Evolutionary conservation across 805 yeast genomes (phyloP), one percentile per base, ranked within the genome.

Genomic region (Yarrowia sp.): DNA sequence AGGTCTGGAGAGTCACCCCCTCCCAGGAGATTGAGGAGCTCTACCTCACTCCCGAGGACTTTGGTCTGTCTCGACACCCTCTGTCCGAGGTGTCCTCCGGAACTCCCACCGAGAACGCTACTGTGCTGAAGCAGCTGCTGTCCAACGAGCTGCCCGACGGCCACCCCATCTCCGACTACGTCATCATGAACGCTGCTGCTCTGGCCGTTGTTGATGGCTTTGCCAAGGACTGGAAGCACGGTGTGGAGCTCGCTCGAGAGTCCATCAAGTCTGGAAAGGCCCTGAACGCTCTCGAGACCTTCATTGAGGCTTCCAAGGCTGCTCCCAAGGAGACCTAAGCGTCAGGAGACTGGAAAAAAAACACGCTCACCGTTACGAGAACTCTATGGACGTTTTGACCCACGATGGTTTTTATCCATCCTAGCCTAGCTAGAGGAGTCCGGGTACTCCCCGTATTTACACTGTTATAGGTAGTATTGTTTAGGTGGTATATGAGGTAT

Each of bases 171-270:
- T 87, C 88, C 65, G 97, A 95, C 79, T 95, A 93, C 79, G 95
- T 95, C n/a, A 77, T 94, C 69, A 79, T 95, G 84, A 95, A 95
- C 77, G 84, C 96, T 22, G 93, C 93, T 3, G 97, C 97, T 0
- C 80, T 95, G 69, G 93, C 94, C 0, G 91, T 89, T 40, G 86
- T 92, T 32, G 83, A 89, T 12, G 97, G 96, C 2, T 76, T 81
- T 8, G 87, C 92, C 2, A 77, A 77, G 32, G 79, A 84, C 72
- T 95, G 97, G 95, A 84, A 82, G 69, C 83, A 86, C 9, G 99
- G 98, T 38, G 94, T 91, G 5, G 80, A 79, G 67, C 74, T 87
- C 26, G 98, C 98, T 0, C 84, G 87, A 71, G 78, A 83, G 43
- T 83, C 95, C 52, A 89, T 95, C 41, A 75, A 75, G 8, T 81